These are phyloP conservation scores for Helminthosporium solani DNA, from an alignment of 2,329 filamentous ascomycete genomes.

Conservation along the genomic window DNA sequence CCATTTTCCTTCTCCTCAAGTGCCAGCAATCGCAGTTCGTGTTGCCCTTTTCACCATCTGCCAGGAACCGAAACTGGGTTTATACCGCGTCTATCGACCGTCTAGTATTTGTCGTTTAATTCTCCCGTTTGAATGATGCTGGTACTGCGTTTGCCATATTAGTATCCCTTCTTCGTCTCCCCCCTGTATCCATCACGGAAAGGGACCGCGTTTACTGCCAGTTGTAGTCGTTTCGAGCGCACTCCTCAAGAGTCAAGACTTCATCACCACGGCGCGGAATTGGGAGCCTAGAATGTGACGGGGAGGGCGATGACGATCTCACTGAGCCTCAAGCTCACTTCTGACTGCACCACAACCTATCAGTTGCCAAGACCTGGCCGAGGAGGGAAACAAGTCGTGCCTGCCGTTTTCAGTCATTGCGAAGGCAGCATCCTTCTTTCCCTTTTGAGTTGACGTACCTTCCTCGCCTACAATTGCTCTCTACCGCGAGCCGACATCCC, in stretches of 20 bases:
- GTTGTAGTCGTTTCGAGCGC: not conserved
- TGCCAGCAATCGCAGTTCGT: no score
- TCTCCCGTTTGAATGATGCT: slow-evolving; percentile 7
- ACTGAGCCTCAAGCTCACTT: no score
- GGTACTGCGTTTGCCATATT: slow-evolving; percentile 8
- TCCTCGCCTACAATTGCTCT: not conserved
- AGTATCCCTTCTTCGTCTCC: slow-evolving; percentile 5
- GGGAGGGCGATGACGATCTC: no score
- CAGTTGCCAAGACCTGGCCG: not conserved
- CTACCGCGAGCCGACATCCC: not conserved
- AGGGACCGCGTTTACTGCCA: not conserved
- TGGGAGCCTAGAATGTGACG: no score
- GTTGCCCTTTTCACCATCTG: not conserved
- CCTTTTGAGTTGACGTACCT: not conserved
- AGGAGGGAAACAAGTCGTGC: not conserved
- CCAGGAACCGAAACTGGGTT: slow-evolving; percentile 2
- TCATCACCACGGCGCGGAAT: no score
- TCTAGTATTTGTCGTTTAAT: slow-evolving; percentile 7
- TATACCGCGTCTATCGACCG: slow-evolving; percentile 3
- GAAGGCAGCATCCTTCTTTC: not conserved
- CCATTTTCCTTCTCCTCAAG: not conserved
- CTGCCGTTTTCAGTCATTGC: not conserved
- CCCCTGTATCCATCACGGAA: slow-evolving; percentile 2
- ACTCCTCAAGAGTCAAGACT: not conserved
- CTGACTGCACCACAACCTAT: not conserved